Evolutionary conservation across 1,284 basidiomycete genomes (phyloP), one percentile per base, ranked within the genome.

Genomic region (Trametes versicolor): DNA sequence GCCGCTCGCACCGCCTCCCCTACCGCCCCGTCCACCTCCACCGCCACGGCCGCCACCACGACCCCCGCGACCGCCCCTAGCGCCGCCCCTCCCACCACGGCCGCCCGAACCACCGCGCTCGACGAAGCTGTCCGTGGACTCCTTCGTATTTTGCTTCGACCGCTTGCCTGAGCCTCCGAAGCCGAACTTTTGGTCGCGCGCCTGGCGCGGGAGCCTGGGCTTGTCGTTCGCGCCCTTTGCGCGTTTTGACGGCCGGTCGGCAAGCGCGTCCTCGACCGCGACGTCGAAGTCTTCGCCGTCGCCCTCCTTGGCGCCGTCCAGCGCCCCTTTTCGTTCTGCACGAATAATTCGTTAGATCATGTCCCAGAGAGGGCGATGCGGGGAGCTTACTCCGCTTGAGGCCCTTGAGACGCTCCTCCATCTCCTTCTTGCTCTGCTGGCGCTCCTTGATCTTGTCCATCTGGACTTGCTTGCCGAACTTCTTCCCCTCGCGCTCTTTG

Each of bases 401-500:
- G 8, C 88, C 89, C 74, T 94, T 91, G 58, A 97, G 81, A 50
- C 90, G 82, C 70, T 97, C 94, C 65, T 93, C 91, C 85, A 95
- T 90, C 65, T 93, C 90, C 81, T 95, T 96, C 86, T 96, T 81
- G 64, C 78, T 78, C 65, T 76, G 78, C 76, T 94, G 88, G 51
- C 95, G 81, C 81, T 95, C 91, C 75, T 91, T 89, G 72, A 91
- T 81, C 79, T 94, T 94, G 80, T 96, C 93, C 59, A 91, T 81
- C 79, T 97, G 95, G 25, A 99, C 96, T 79, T 98, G 95, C 79
- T 99, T 99, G 54, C 97, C 97, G 75, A 95, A 98, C 85, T 99
- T 99, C 83, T 99, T 99, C 66, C 96, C 92, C 75, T 98, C 94
- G 58, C 97, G 87, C 79, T 98, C 94, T 74, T 91, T 92, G 73